A percentile compares a stretch with the other conserved stretches of the same genome.
These are phyloP conservation scores for Ophiosphaerella herpotricha DNA, from an alignment of 2,329 filamentous ascomycete genomes.

Conservation along the genomic window DNA sequence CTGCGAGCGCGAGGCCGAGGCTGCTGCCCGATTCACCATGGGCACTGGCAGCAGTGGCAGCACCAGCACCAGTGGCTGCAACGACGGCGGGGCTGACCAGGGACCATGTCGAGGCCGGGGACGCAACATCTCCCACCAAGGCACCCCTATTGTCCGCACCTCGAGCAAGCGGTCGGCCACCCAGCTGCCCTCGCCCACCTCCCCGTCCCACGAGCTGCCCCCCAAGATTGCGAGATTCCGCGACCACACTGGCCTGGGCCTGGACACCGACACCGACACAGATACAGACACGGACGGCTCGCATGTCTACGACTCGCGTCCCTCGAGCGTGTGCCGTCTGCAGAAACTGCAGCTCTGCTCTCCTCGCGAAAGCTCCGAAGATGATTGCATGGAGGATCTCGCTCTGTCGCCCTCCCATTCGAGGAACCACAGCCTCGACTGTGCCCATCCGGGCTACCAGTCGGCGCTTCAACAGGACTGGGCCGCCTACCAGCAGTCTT, in stretches of 20 bases:
- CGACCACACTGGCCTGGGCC: conserved; percentile 7
- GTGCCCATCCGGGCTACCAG: conserved; percentile 15
- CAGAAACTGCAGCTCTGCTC: conserved; percentile 24
- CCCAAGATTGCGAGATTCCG: conserved; percentile 40
- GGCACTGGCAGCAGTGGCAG: not conserved
- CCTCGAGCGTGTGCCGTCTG: conserved; percentile 17
- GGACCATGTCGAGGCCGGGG: conserved; percentile 16
- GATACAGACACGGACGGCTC: conserved; percentile 27
- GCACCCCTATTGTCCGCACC: conserved; percentile 27
- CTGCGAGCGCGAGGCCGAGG: conserved; percentile 29
- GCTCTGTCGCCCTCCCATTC: conserved; percentile 32
- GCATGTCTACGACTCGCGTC: conserved; percentile 20
- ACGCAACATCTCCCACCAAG: conserved; percentile 32
- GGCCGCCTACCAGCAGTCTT: conserved; percentile 22
- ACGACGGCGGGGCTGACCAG: conserved; percentile 21
- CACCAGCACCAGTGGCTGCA: not conserved
- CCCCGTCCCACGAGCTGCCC: conserved; percentile 39
- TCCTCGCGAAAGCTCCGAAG: conserved; percentile 12
- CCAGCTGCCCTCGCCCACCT: conserved; percentile 43
- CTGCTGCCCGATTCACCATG: conserved; percentile 7
- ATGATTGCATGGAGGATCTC: conserved; percentile 36
- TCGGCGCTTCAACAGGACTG: conserved; percentile 23
- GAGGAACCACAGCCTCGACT: conserved; percentile 27
- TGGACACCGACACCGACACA: conserved; percentile 26
- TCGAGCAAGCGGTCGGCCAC: conserved; percentile 45